Conservation (phyloP, 805 yeast genomes). For the Sugiyamaella valdiviana region DNA sequence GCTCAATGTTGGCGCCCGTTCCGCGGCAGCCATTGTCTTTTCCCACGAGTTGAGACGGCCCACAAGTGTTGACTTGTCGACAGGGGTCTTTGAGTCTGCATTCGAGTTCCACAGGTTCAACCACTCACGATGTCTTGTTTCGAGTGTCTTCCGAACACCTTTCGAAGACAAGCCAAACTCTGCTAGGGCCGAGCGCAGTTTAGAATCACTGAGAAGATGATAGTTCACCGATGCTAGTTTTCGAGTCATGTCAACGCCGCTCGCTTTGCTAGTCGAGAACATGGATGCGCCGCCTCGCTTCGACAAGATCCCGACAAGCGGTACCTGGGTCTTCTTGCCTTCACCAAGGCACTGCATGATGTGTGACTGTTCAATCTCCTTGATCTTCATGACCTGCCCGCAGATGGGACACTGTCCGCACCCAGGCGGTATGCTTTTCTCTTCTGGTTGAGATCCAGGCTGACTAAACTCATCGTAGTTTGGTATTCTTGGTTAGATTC, state of each 20-base stretch:
- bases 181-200: constrained; percentile 54
- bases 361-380: constrained; percentile 51
- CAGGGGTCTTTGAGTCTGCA: constrained; percentile 64
- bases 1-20: constrained; percentile 1
- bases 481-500: not conserved
- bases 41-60: constrained; percentile 67
- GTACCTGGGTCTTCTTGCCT: constrained; percentile 3
- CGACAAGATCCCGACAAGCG: constrained; percentile 1
- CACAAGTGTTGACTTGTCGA: constrained; percentile 47
- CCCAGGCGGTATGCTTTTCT: constrained; percentile 7
- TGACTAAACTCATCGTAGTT: not conserved
- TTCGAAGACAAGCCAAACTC: constrained; percentile 49
- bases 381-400: constrained; percentile 45
- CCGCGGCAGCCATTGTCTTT: constrained; percentile 19
- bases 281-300: not conserved
- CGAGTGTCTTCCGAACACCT: constrained; percentile 62
- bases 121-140: constrained; percentile 69
- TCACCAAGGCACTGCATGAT: constrained; percentile 52
- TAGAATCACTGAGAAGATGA: constrained; percentile 49
- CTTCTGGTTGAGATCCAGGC: not conserved
- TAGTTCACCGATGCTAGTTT: constrained; percentile 54
- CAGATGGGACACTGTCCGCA: constrained; percentile 68
- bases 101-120: constrained; percentile 76
- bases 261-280: constrained; percentile 15
- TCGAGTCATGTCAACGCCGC: constrained; percentile 27